phyloP scores from a whole-genome alignment of 257 asterid species.

The Jasminum sambac region DNA sequence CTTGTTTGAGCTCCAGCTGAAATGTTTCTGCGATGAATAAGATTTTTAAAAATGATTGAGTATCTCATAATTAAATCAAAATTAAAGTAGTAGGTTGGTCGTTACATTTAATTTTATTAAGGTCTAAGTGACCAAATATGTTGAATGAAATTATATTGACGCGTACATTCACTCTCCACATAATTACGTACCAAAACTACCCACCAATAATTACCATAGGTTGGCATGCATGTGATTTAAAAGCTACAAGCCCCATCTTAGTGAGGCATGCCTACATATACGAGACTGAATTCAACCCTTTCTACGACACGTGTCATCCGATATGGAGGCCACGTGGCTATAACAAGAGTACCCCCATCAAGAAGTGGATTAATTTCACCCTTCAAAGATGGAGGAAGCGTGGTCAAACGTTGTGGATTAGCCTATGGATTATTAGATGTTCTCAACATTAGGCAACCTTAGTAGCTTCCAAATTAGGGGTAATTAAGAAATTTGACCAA shows the following conservation, averaged over 20 bases:
- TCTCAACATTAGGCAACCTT: neutral
- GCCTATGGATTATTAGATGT: neutral
- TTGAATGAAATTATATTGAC: neutral
- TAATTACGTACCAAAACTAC: neutral
- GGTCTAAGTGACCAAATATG: neutral
- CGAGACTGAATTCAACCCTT: neutral
- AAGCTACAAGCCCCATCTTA: neutral
- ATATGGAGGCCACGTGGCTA: neutral
- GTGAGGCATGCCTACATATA: neutral
- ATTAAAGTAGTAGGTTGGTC: neutral
- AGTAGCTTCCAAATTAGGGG: neutral
- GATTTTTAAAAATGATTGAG: too few species aligned
- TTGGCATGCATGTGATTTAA: neutral
- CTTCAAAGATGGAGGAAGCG: too few species aligned
- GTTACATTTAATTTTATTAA: neutral
- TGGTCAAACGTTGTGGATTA: neutral
- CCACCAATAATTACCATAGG: neutral
- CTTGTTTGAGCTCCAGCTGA: too few species aligned
- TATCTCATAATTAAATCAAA: neutral
- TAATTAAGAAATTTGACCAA: neutral
- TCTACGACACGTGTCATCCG: neutral
- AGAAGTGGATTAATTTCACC: too few species aligned
- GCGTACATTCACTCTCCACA: neutral
- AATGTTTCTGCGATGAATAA: too few species aligned
- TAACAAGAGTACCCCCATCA: neutral